These are phyloP conservation scores for Acanthamoeba divionensis DNA, from an alignment of 208 protist genomes.

Conservation along the genomic window DNA sequence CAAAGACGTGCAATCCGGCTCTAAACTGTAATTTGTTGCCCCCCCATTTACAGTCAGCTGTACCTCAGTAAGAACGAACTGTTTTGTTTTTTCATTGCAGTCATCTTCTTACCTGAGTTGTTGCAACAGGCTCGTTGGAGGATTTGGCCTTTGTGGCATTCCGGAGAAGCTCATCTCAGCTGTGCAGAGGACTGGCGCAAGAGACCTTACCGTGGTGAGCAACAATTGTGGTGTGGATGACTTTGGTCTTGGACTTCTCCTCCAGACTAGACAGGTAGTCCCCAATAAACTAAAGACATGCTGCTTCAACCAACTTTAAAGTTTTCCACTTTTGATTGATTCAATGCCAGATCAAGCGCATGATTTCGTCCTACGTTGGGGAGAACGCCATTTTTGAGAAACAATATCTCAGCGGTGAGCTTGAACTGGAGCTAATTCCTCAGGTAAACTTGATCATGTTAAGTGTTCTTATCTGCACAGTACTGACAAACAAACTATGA, in stretches of 20 bases:
- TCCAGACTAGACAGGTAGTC: conserved; percentile 86
- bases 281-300: not conserved
- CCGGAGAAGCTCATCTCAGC: conserved; percentile 90
- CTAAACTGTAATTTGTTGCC: not conserved
- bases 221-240: conserved; percentile 94
- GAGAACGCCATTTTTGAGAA: conserved; percentile 91
- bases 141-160: conserved; percentile 94
- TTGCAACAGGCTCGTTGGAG: conserved; percentile 67
- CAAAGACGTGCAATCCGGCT: conserved; percentile 6
- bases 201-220: conserved; percentile 90
- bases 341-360: conserved; percentile 80
- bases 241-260: conserved; percentile 92
- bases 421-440: conserved; percentile 94
- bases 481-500: not conserved
- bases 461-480: not conserved
- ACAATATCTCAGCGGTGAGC: conserved; percentile 91
- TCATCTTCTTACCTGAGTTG: not conserved
- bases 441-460: conserved; percentile 67
- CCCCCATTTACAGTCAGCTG: not conserved
- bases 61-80: too few species aligned
- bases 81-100: not conserved
- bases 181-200: conserved; percentile 84
- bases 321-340: not conserved
- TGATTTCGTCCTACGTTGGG: conserved; percentile 94
- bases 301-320: not conserved